These are phyloP conservation scores for Amaranthus hypochondriacus DNA, from an alignment of 148 eudicot species.

Conservation along the genomic window DNA sequence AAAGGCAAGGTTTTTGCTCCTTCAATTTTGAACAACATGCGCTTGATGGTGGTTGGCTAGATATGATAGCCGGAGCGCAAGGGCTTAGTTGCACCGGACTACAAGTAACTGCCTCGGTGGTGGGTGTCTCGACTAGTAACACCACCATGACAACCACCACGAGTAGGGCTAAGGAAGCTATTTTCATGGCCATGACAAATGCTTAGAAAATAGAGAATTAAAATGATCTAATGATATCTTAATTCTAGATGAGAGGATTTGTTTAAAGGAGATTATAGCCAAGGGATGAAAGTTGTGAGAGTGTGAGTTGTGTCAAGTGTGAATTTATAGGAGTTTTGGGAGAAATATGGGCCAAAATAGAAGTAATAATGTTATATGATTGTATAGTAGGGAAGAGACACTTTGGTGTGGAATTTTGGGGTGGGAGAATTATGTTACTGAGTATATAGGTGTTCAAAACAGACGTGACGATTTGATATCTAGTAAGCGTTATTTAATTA, in stretches of 20 bases:
- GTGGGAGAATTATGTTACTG: background rate
- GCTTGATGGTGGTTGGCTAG: constrained; percentile 30
- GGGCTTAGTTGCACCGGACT: constrained; percentile 40
- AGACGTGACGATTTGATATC: no score
- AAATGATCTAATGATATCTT: no score
- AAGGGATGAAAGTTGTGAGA: background rate
- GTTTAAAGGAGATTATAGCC: background rate
- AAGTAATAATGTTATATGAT: background rate
- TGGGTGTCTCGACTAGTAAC: constrained; percentile 23
- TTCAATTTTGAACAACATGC: constrained; percentile 42
- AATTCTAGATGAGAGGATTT: background rate
- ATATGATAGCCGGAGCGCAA: constrained; percentile 35
- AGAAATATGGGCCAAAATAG: background rate
- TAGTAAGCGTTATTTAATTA: no score
- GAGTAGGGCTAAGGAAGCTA: constrained; percentile 9
- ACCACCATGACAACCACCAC: constrained; percentile 18
- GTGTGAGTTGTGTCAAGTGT: background rate
- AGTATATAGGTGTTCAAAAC: background rate
- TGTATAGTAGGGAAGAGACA: background rate
- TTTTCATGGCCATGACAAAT: constrained; percentile 21
- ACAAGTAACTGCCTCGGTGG: constrained; percentile 39
- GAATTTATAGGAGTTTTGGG: constrained; percentile 12
- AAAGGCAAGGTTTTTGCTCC: constrained; percentile 43
- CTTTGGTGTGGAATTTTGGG: background rate
- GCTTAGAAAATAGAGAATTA: background rate